These are phyloP conservation scores for Rhizoctonia solani DNA, from an alignment of 1,284 basidiomycete genomes.

Conservation along the genomic window DNA sequence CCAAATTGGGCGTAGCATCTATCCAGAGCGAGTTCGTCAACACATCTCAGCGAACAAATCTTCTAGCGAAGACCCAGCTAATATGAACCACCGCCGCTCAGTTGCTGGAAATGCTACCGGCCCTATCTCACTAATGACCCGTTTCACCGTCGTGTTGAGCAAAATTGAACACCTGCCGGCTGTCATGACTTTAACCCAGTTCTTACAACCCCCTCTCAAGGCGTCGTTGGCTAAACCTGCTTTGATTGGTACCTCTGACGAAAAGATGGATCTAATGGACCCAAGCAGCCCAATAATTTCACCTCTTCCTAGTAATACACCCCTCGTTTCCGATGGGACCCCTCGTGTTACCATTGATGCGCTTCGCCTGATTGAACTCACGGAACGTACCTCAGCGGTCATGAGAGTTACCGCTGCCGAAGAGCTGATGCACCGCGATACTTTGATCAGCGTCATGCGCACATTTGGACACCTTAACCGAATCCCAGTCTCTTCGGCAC, in stretches of 20 bases:
- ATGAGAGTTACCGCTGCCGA: constrained; percentile 75
- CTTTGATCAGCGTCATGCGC: constrained; percentile 78
- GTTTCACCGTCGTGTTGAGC: constrained; percentile 87
- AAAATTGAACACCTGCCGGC: constrained; percentile 82
- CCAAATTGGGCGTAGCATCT: not conserved
- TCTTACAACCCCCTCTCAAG: constrained; percentile 55
- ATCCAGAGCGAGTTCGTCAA: constrained; percentile 22
- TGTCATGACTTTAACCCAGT: constrained; percentile 70
- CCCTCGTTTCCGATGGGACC: constrained; percentile 28
- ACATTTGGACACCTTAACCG: constrained; percentile 79
- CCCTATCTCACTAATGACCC: constrained; percentile 49
- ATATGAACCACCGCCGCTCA: constrained; percentile 8
- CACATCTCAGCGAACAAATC: constrained; percentile 43
- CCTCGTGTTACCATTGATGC: constrained; percentile 56
- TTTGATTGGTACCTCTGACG: constrained; percentile 22
- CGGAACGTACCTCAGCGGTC: constrained; percentile 83
- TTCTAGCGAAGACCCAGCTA: constrained; percentile 40
- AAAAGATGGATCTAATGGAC: constrained; percentile 32
- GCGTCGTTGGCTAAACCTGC: constrained; percentile 9
- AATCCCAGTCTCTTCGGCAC: constrained; percentile 61
- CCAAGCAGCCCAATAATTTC: constrained; percentile 10
- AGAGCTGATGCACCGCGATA: constrained; percentile 71
- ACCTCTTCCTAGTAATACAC: constrained; percentile 33
- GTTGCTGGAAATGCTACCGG: not conserved
- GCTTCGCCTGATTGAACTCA: constrained; percentile 86